These are phyloP conservation scores for Mycena filopes DNA, from an alignment of 768 basidiomycete species.

Conservation along the genomic window DNA sequence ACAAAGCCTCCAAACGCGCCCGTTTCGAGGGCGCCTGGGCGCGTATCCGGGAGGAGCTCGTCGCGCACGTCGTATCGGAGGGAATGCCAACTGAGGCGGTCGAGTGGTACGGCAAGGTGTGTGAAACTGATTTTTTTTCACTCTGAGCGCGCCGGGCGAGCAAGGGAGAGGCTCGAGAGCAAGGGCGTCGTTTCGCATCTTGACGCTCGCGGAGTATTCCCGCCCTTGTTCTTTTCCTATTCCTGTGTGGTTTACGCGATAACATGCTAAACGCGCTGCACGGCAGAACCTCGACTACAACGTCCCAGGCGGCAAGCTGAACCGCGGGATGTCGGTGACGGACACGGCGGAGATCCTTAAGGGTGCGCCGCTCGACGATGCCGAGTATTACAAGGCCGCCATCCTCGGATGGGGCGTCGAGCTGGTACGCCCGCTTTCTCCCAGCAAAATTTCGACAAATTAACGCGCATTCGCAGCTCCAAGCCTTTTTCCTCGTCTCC, in stretches of 20 bases:
- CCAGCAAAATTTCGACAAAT: too few relatives aligned
- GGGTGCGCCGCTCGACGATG: constrained; percentile 73
- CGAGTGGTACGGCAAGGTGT: constrained; percentile 85
- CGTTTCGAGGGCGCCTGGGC: constrained; percentile 82
- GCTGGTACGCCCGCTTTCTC: too few relatives aligned
- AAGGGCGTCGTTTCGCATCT: too few relatives aligned
- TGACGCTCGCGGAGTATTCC: too few relatives aligned
- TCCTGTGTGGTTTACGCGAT: not conserved
- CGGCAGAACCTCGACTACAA: constrained; percentile 89
- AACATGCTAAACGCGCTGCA: not conserved
- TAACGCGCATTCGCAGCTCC: constrained; percentile 64
- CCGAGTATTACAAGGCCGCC: constrained; percentile 90
- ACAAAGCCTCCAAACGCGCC: constrained; percentile 47
- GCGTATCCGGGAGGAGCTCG: constrained; percentile 79
- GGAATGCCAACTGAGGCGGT: constrained; percentile 87
- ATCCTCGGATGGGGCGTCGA: constrained; percentile 97
- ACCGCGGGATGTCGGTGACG: constrained; percentile 95
- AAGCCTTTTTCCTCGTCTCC: constrained; percentile 96
- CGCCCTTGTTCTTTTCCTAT: too few relatives aligned
- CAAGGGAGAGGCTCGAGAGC: too few relatives aligned
- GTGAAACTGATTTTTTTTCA: too few relatives aligned
- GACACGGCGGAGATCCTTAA: constrained; percentile 92
- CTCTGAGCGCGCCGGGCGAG: too few relatives aligned
- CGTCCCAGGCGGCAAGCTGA: constrained; percentile 96
- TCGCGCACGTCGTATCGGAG: constrained; percentile 71